Evolutionary conservation across 2,329 filamentous ascomycete species (phyloP).

Genomic region (Trichoderma hamatum): DNA sequence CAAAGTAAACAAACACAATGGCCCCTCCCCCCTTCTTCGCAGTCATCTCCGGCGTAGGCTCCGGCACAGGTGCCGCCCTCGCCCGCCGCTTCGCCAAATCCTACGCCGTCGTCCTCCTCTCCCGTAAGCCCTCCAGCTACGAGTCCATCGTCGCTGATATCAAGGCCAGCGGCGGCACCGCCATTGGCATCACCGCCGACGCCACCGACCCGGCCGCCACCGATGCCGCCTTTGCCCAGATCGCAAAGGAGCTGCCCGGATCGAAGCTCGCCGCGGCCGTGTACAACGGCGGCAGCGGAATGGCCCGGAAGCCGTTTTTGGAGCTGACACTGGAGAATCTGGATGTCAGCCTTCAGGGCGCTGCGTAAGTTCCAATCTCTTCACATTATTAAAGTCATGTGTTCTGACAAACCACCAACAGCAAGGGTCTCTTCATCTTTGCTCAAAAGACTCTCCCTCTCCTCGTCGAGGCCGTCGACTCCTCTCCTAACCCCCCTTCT

Average conservation of each 20-base stretch:
- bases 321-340: conserved; percentile 57
- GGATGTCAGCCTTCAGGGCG: conserved; percentile 48
- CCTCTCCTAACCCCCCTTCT: conserved; percentile 67
- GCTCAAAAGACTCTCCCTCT: conserved; percentile 71
- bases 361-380: conserved; percentile 48
- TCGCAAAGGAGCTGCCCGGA: conserved; percentile 60
- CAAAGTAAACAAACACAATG: background rate
- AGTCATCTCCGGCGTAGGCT: conserved; percentile 71
- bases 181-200: conserved; percentile 67
- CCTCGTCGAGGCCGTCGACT: conserved; percentile 63
- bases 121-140: conserved; percentile 68
- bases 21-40: conserved; percentile 55
- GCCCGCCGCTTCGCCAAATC: conserved; percentile 62
- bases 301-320: conserved; percentile 59
- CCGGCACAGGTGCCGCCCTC: conserved; percentile 62
- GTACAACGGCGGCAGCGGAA: conserved; percentile 66
- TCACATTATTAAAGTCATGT: background rate
- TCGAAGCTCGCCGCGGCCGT: conserved; percentile 65
- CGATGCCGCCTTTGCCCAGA: conserved; percentile 61
- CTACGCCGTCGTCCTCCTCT: conserved; percentile 76
- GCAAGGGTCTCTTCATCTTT: conserved; percentile 74
- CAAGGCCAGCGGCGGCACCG: conserved; percentile 65
- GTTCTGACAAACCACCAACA: conserved; percentile 33
- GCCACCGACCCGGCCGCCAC: conserved; percentile 50
- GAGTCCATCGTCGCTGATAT: conserved; percentile 70